Conservation (phyloP, 805 yeast species). For the Saccharomycopsis microspora region DNA sequence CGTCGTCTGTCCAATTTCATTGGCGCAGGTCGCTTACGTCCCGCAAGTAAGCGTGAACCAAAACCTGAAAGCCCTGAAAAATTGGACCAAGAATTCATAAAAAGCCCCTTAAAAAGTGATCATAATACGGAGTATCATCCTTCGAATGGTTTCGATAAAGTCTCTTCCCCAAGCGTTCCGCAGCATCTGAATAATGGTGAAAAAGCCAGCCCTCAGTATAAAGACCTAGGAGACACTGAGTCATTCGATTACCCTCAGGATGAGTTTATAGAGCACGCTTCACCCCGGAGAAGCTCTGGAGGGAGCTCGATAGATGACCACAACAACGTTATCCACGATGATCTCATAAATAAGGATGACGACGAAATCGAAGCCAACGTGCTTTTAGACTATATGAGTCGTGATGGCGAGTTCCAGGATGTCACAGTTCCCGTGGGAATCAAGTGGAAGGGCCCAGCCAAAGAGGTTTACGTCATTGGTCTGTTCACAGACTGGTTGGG, state of each 20-base stretch:
- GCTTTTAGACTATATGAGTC: constrained; percentile 14
- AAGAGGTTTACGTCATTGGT: constrained; percentile 90
- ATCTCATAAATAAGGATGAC: constrained; percentile 16
- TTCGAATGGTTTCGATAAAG: not conserved
- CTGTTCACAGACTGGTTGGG: constrained; percentile 97
- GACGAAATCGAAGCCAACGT: constrained; percentile 17
- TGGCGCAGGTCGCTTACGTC: not conserved
- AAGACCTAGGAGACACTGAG: not conserved
- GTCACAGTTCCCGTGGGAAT: constrained; percentile 46
- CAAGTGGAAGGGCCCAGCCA: constrained; percentile 91
- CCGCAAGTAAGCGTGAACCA: not conserved
- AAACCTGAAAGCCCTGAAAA: not conserved
- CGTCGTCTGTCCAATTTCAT: constrained; percentile 4
- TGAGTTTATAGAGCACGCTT: constrained; percentile 5
- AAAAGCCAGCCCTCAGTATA: not conserved
- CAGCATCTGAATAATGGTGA: not conserved
- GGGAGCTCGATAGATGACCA: not conserved
- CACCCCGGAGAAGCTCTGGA: not conserved
- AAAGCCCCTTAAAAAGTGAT: not conserved
- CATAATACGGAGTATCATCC: not conserved
- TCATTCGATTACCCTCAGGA: not conserved
- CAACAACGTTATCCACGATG: constrained; percentile 16
- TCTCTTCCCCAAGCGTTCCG: not conserved
- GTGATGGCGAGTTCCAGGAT: constrained; percentile 8
- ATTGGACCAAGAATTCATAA: not conserved